These are phyloP conservation scores for Fomitopsis pulvina DNA, from an alignment of 768 basidiomycete genomes.

Conservation along the genomic window DNA sequence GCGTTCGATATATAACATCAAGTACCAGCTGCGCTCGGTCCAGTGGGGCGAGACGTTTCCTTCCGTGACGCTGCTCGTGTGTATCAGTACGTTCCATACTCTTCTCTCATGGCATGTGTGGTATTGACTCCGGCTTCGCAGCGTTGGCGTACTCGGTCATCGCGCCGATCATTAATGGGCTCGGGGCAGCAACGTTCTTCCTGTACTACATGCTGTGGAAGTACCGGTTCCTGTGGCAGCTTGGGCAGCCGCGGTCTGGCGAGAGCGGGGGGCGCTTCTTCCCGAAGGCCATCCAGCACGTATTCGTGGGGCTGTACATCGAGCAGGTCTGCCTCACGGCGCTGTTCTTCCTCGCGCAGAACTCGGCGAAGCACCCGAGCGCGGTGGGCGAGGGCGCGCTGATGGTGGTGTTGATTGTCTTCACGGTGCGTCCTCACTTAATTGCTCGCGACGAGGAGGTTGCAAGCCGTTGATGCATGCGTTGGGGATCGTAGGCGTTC, in stretches of 20 bases:
- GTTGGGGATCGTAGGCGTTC: conserved; percentile 38
- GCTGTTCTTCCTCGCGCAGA: conserved; percentile 81
- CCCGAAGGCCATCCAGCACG: conserved; percentile 87
- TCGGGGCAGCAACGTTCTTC: conserved; percentile 78
- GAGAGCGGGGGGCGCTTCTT: conserved; percentile 96
- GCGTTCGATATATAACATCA: conserved; percentile 76
- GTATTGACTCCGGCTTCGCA: conserved; percentile 18
- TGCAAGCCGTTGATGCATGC: not conserved
- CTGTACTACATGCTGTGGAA: conserved; percentile 80
- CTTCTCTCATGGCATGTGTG: not conserved
- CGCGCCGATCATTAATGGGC: conserved; percentile 89
- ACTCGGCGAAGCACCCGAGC: conserved; percentile 44
- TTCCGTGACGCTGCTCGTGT: conserved; percentile 67
- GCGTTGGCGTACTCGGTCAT: conserved; percentile 82
- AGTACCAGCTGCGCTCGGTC: conserved; percentile 62
- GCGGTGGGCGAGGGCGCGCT: conserved; percentile 72
- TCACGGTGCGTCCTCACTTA: conserved; percentile 58
- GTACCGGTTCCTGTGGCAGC: conserved; percentile 37
- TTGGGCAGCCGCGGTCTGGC: conserved; percentile 55
- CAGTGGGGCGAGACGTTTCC: conserved; percentile 77
- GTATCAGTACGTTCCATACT: conserved; percentile 55
- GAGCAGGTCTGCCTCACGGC: conserved; percentile 81
- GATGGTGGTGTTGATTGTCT: conserved; percentile 77
- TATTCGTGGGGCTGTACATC: conserved; percentile 92
- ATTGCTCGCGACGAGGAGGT: not conserved